Evolutionary conservation across 2,329 filamentous ascomycete species (phyloP).

Genomic region (Fusarium goolgardi): DNA sequence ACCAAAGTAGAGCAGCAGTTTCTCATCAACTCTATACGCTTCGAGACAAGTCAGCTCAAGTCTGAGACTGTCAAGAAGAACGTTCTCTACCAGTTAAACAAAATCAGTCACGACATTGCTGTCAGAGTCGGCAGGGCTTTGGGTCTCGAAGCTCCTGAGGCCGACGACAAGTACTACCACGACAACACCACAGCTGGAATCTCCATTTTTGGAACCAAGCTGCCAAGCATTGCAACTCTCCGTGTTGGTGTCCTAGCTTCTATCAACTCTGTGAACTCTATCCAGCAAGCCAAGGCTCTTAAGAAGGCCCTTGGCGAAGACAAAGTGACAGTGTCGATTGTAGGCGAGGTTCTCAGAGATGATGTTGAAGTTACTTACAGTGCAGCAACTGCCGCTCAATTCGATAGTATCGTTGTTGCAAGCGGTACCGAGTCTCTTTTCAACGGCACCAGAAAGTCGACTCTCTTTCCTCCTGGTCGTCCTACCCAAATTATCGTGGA

Average conservation of each 20-base stretch:
- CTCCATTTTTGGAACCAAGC: conserved; percentile 67
- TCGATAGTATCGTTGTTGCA: conserved; percentile 71
- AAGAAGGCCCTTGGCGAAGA: conserved; percentile 59
- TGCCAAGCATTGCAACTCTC: conserved; percentile 71
- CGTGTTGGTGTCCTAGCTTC: conserved; percentile 72
- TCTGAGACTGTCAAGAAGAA: conserved; percentile 70
- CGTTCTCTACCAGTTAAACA: conserved; percentile 75
- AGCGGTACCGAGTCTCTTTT: conserved; percentile 67
- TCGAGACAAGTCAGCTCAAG: conserved; percentile 72
- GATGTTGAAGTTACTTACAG: conserved; percentile 74
- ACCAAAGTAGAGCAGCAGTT: conserved; percentile 74
- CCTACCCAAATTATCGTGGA: conserved; percentile 72
- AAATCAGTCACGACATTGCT: conserved; percentile 74
- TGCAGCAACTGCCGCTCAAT: conserved; percentile 69
- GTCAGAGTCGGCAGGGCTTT: conserved; percentile 71
- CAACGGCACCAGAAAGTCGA: conserved; percentile 54
- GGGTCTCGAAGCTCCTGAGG: conserved; percentile 67
- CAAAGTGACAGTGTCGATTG: conserved; percentile 68
- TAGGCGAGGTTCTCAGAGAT: conserved; percentile 66
- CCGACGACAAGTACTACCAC: conserved; percentile 75
- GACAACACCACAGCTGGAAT: conserved; percentile 72
- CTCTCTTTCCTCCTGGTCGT: conserved; percentile 72
- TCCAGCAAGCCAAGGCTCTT: conserved; percentile 63
- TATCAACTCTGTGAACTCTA: conserved; percentile 54
- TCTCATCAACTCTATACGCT: conserved; percentile 77